A percentile compares a stretch with the other conserved stretches of the same genome.
Evolutionary conservation across 441 rosid species (phyloP).

Genomic region (Arabidopsis lyrata): DNA sequence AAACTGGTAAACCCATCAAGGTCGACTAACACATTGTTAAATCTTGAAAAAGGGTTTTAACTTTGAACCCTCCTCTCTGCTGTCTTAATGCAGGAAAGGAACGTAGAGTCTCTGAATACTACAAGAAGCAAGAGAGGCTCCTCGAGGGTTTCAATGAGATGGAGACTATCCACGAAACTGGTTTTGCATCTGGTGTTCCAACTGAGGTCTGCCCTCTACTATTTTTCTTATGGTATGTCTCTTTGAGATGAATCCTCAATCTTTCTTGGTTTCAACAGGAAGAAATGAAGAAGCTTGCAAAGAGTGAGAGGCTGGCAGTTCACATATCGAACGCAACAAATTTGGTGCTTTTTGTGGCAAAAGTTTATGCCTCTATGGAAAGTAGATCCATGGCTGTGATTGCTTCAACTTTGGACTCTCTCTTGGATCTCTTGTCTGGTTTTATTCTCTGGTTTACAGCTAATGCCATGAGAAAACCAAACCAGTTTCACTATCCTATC

Average conservation of each 20-base stretch:
- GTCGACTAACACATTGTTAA: background rate
- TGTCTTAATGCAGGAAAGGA: conserved; percentile 48
- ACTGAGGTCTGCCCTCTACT: conserved; percentile 52
- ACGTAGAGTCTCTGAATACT: conserved; percentile 61
- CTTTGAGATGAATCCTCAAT: background rate
- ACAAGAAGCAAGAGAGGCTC: conserved; percentile 70
- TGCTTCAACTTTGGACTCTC: conserved; percentile 75
- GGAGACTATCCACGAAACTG: conserved; percentile 57
- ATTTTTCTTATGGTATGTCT: conserved; percentile 1
- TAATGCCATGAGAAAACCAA: conserved; percentile 61
- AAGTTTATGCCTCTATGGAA: conserved; percentile 61
- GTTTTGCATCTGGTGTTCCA: conserved; percentile 49
- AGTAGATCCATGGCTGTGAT: conserved; percentile 70
- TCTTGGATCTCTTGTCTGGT: conserved; percentile 73
- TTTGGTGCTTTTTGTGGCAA: conserved; percentile 60
- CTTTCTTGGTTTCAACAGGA: conserved; percentile 49
- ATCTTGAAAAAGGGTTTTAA: conserved; percentile 12
- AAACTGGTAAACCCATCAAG: background rate
- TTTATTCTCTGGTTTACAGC: conserved; percentile 65
- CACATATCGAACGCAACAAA: conserved; percentile 56
- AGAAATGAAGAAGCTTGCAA: conserved; percentile 62
- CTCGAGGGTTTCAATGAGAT: conserved; percentile 65
- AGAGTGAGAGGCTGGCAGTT: conserved; percentile 60
- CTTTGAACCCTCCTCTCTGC: background rate
- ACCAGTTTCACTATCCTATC: conserved; percentile 59